Base-by-base conservation (phyloP, 495 filamentous ascomycete genomes). In the Aspergillus ostianus region DNA sequence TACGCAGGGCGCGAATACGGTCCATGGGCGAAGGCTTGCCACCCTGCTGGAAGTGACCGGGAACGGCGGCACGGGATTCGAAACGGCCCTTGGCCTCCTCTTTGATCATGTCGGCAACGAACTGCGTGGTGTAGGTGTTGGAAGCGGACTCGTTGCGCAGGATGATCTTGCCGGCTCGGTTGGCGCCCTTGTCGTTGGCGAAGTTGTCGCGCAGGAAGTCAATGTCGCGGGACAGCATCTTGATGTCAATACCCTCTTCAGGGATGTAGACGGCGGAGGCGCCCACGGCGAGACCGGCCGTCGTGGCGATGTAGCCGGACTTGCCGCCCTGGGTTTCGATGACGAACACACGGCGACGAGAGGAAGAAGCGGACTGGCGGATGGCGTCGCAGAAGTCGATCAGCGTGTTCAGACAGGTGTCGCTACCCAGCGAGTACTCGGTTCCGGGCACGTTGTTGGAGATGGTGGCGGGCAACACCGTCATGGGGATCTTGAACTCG, bases 361-460 rank as follows among this genome's bases (percentile, higher is more conserved):
- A 92, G 13, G 95, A 91, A 3, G 92, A 96, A 0, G 95, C 95
- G 8, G 92, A 97, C 74, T 98, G 95, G 67, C 93, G 91, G 76
- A 98, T 97, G 47, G 90, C 90, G 77, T 99, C 95, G 70, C 95
- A 99, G 77, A 97, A 99, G 32, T 88, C 82, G 60, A 97, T 90
- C 18, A 99, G 80, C n/a, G 95, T 91, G 72, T 99, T 99, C 46
- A 98, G 80, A 69, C 95, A 99, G 13, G 95, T 99, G 71, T 99
- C 95, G 52, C 90, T 95, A 18, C 95, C 95, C 49, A 99, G 83
- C 0, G 92, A 96, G 77, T 96, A 99, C 74, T 99, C 95, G 15
- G 92, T 97, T 9, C 95, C 95, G 0, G 94, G 95, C 9, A 99
- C 95, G 73, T 99, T 99, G 80, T 98, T 98, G 65, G 89, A 93